phyloP scores from a whole-genome alignment of 495 filamentous ascomycete species.

The Terfezia claveryi region DNA sequence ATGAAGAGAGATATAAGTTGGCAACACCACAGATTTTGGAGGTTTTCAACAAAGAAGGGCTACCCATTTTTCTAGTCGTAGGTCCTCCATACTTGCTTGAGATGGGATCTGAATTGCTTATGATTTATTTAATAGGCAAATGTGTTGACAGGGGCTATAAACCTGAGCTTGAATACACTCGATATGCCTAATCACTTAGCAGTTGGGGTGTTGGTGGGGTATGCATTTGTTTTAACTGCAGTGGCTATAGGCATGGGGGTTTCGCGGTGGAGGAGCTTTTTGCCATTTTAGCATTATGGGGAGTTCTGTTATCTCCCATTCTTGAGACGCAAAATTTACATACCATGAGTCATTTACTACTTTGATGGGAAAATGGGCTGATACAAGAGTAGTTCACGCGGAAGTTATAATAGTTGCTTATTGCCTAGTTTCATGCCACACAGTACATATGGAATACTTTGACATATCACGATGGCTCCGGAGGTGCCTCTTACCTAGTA shows the following conservation, averaged over 20 bases:
- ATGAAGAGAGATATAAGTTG: slow-evolving; percentile 34
- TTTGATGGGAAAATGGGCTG: no score
- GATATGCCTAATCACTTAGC: slow-evolving; percentile 36
- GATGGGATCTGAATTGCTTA: not conserved
- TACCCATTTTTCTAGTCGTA: slow-evolving; percentile 56
- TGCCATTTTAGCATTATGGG: no score
- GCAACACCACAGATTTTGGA: slow-evolving; percentile 58
- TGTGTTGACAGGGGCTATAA: slow-evolving; percentile 67
- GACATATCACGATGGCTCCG: no score
- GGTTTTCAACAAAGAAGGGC: slow-evolving; percentile 72
- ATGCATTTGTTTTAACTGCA: slow-evolving; percentile 41
- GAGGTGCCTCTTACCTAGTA: no score
- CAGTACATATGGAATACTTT: no score
- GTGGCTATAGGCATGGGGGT: slow-evolving; percentile 42
- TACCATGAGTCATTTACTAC: no score
- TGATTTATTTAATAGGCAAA: slow-evolving; percentile 34
- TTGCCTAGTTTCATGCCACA: no score
- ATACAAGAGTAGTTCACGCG: no score
- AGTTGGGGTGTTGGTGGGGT: slow-evolving; percentile 53
- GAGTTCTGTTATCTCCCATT: no score
- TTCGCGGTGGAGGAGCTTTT: not conserved
- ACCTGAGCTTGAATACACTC: slow-evolving; percentile 64
- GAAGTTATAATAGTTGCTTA: no score
- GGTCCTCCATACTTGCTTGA: not conserved
- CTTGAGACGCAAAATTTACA: no score